Conservation (phyloP, 805 yeast species). For the Phaffomyces opuntiae region DNA sequence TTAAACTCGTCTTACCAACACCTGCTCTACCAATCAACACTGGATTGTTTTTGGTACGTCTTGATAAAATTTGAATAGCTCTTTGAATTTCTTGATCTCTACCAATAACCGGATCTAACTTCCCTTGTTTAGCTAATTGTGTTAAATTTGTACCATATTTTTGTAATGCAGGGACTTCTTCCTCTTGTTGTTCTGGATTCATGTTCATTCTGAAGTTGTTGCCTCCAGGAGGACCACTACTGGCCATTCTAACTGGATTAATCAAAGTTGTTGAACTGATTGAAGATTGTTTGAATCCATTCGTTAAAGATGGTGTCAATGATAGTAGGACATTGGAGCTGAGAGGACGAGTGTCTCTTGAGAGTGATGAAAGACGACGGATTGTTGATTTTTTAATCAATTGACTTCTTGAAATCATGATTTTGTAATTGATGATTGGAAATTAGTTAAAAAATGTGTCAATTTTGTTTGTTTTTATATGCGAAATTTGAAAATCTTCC, state of each 20-base stretch:
- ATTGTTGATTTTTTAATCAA: background rate
- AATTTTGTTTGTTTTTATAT: conserved; percentile 1
- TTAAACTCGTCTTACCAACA: conserved; percentile 94
- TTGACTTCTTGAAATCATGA: conserved; percentile 2
- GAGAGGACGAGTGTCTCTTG: too few relatives aligned
- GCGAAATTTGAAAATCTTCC: background rate
- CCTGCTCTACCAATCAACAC: conserved; percentile 95
- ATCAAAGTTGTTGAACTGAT: background rate
- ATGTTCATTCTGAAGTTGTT: conserved; percentile 24
- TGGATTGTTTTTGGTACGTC: conserved; percentile 94
- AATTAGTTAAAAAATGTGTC: background rate
- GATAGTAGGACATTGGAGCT: too few relatives aligned
- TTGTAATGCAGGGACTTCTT: conserved; percentile 70
- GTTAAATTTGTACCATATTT: conserved; percentile 84
- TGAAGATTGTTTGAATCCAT: background rate
- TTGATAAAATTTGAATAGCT: conserved; percentile 83
- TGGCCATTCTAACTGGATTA: conserved; percentile 9
- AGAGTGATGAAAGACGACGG: background rate
- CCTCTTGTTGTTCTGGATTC: conserved; percentile 38
- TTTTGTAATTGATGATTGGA: background rate
- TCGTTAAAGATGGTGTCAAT: background rate
- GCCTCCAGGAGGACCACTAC: conserved; percentile 10
- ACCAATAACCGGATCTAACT: conserved; percentile 94
- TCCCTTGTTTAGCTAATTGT: conserved; percentile 79
- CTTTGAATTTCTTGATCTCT: conserved; percentile 92